Percentiles rank a stretch among this genome's conserved stretches.
These are phyloP conservation scores for Iberis amara DNA, from an alignment of 441 rosid genomes.

Conservation along the genomic window DNA sequence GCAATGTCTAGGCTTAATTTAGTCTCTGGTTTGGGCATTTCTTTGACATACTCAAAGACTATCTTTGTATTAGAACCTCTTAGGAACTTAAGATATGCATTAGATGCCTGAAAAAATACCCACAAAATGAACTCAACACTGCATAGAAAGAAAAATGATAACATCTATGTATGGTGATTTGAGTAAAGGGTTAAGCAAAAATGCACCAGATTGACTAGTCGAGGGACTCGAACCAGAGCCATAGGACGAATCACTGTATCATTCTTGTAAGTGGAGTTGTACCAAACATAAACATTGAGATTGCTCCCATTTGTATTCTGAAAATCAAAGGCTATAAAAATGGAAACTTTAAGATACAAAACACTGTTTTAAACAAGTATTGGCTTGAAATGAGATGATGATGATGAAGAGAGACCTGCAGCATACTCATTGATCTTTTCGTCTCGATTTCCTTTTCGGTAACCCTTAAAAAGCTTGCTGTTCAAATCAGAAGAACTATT, in stretches of 20 bases:
- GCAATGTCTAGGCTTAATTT: slow-evolving; percentile 53
- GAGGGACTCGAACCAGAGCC: slow-evolving; percentile 60
- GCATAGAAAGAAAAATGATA: not conserved
- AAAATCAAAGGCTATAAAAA: slow-evolving; percentile 78
- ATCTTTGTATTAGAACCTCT: slow-evolving; percentile 57
- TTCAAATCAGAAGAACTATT: slow-evolving; percentile 62
- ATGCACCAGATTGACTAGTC: slow-evolving; percentile 75
- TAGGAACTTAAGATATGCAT: slow-evolving; percentile 65
- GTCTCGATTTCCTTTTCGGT: slow-evolving; percentile 59
- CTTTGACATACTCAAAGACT: slow-evolving; percentile 71
- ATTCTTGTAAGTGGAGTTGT: slow-evolving; percentile 66
- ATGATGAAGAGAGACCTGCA: slow-evolving; percentile 45
- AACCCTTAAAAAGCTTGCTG: slow-evolving; percentile 61
- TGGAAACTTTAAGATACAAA: slow-evolving; percentile 1
- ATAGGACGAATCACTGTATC: slow-evolving; percentile 30
- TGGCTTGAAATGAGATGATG: slow-evolving; percentile 11
- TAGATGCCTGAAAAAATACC: slow-evolving; percentile 53
- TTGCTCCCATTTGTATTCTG: slow-evolving; percentile 48
- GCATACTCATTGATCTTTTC: slow-evolving; percentile 64
- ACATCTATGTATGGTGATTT: not conserved
- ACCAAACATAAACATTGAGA: slow-evolving; percentile 76
- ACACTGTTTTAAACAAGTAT: not conserved
- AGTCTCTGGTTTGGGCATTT: slow-evolving; percentile 66
- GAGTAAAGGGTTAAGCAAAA: slow-evolving; percentile 5
- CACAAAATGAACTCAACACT: too few species aligned